Evolutionary conservation across 1,284 basidiomycete genomes (phyloP).

Genomic region (Meira miltonrushii): DNA sequence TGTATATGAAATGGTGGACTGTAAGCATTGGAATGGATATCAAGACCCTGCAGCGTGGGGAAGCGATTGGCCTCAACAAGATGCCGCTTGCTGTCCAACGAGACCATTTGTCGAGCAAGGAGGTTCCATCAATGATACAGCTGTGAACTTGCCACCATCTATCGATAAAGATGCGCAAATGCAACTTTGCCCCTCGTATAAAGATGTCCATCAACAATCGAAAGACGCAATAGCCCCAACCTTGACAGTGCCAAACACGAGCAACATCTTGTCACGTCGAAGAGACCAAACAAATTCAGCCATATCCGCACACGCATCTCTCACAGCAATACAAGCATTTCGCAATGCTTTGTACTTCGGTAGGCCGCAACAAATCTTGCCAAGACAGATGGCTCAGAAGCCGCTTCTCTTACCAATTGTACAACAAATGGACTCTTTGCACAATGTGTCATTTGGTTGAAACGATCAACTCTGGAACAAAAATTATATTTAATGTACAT

Average conservation of each 20-base stretch:
- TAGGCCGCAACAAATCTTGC: too few relatives aligned
- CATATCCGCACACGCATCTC: too few relatives aligned
- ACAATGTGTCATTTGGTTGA: too few relatives aligned
- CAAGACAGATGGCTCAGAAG: too few relatives aligned
- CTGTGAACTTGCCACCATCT: neutral
- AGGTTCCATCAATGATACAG: neutral
- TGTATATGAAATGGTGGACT: conserved; percentile 28
- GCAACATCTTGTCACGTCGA: neutral
- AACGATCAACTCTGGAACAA: too few relatives aligned
- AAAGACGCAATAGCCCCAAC: neutral
- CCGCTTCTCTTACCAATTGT: too few relatives aligned
- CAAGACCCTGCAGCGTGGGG: conserved; percentile 27
- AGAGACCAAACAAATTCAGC: too few relatives aligned
- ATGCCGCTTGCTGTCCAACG: conserved; percentile 35
- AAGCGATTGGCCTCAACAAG: conserved; percentile 33
- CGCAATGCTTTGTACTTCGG: too few relatives aligned
- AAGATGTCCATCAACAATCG: neutral
- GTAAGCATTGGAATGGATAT: conserved; percentile 30
- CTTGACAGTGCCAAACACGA: conserved; percentile 3
- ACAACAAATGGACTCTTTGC: too few relatives aligned
- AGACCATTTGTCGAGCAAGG: conserved; percentile 19
- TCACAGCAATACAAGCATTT: too few relatives aligned
- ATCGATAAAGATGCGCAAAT: neutral
- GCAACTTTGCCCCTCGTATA: neutral
- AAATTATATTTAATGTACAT: too few relatives aligned